Evolutionary conservation across 75 land plant genomes (phyloP).

Genomic region (Picea sitchensis): DNA sequence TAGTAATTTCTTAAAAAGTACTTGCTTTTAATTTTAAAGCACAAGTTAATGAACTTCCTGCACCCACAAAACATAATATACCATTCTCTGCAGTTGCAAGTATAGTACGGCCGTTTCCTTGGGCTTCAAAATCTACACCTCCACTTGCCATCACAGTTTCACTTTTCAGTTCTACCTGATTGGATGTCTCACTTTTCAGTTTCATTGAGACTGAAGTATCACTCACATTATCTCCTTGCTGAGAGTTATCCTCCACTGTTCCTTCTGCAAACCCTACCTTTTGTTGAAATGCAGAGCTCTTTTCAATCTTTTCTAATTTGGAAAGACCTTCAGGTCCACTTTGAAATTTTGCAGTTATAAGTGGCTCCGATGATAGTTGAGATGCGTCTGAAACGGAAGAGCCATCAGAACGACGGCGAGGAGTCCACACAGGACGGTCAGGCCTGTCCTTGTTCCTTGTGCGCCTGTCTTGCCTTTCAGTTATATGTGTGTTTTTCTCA

Average conservation of each 20-base stretch:
- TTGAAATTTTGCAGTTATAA: constrained; percentile 16
- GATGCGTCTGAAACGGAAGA: background rate
- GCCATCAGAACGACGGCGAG: constrained; percentile 41
- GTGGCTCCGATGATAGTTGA: constrained; percentile 14
- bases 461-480: constrained; percentile 32
- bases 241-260: background rate
- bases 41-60: background rate
- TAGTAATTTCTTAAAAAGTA: background rate
- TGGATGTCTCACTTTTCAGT: background rate
- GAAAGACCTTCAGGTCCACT: constrained; percentile 9
- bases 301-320: constrained; percentile 12
- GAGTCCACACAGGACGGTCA: constrained; percentile 65
- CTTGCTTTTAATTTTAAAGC: background rate
- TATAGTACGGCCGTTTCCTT: constrained; percentile 14
- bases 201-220: constrained; percentile 13
- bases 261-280: background rate
- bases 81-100: constrained; percentile 22
- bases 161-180: constrained; percentile 20
- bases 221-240: constrained; percentile 3
- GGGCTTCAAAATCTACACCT: constrained; percentile 25
- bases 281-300: constrained; percentile 18
- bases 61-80: background rate
- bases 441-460: constrained; percentile 59
- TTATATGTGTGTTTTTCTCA: constrained; percentile 20
- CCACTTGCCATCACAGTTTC: constrained; percentile 17